phyloP scores from a whole-genome alignment of 352 stramenopile species.

The Phytophthora boehmeriae region DNA sequence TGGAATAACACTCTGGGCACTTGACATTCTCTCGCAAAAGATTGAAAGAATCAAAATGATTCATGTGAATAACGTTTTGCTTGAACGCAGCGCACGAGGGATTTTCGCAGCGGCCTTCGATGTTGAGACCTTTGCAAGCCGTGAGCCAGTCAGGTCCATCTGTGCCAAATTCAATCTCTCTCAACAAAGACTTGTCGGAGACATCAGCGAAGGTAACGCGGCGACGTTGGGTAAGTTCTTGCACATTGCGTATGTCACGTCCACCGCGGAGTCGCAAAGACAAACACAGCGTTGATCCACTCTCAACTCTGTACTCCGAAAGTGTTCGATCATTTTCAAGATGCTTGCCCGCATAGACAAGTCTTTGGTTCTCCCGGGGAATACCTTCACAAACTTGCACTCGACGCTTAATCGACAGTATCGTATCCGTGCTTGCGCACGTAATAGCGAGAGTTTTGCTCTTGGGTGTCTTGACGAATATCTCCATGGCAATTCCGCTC shows the following conservation, averaged over 20 bases:
- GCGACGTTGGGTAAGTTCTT: too few relatives aligned
- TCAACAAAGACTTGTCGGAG: constrained; percentile 20
- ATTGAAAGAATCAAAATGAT: constrained; percentile 27
- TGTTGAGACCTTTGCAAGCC: constrained; percentile 27
- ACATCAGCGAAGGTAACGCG: constrained; percentile 32
- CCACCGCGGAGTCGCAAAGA: too few relatives aligned
- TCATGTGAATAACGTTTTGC: constrained; percentile 18
- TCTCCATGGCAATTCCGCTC: background rate
- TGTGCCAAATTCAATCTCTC: constrained; percentile 6
- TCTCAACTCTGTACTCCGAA: background rate
- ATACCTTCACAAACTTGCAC: constrained; percentile 6
- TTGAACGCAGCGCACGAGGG: constrained; percentile 16
- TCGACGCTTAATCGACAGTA: constrained; percentile 11
- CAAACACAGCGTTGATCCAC: background rate
- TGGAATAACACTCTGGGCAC: constrained; percentile 23
- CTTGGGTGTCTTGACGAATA: constrained; percentile 1
- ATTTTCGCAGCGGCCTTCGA: constrained; percentile 36
- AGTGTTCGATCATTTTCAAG: too few relatives aligned
- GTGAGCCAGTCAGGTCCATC: constrained; percentile 13
- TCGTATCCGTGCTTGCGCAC: constrained; percentile 3
- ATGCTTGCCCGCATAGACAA: too few relatives aligned
- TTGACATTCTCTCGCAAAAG: constrained; percentile 13
- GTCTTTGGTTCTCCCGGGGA: constrained; percentile 3
- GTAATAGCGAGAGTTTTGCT: background rate
- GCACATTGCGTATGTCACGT: too few relatives aligned